Evolutionary conservation across 108 stramenopile species (phyloP).

Genomic region (Pelagomonas calceolata): DNA sequence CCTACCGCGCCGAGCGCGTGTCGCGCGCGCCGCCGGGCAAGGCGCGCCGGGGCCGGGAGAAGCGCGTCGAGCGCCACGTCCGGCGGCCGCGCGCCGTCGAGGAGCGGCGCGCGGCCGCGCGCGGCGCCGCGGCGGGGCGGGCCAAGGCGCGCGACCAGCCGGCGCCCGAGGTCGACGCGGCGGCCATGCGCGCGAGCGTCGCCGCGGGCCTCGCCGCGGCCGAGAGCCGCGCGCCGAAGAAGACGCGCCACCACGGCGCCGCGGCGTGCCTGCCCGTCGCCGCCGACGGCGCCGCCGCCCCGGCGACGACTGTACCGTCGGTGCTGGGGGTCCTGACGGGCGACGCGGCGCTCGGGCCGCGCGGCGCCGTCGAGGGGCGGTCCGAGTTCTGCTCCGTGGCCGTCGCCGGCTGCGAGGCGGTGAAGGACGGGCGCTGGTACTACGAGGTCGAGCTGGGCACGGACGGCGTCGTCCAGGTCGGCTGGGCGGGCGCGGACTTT

Average conservation of each 20-base stretch:
- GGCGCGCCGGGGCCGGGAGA: background rate
- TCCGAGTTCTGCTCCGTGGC: background rate
- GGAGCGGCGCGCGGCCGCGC: no score
- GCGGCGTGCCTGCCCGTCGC: no score
- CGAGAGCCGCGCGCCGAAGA: background rate
- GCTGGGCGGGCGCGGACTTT: constrained; percentile 33
- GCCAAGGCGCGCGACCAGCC: background rate
- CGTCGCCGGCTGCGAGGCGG: background rate
- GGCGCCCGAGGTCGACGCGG: background rate
- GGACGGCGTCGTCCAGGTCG: constrained; percentile 44
- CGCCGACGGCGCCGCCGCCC: no score
- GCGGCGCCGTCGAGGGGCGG: background rate
- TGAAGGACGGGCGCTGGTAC: constrained; percentile 31
- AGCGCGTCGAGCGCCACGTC: background rate
- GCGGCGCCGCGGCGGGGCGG: no score
- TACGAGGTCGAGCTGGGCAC: constrained; percentile 35
- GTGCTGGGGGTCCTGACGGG: background rate
- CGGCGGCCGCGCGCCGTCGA: no score
- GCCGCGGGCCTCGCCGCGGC: constrained; percentile 2
- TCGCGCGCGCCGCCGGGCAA: background rate
- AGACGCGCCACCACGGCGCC: background rate
- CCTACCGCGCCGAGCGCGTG: background rate
- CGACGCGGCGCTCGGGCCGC: background rate
- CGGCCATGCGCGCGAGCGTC: background rate
- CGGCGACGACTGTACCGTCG: background rate